Evolutionary conservation across 2,329 filamentous ascomycete genomes (phyloP), one percentile per base, ranked within the genome.

Genomic region (Cercospora canescens): DNA sequence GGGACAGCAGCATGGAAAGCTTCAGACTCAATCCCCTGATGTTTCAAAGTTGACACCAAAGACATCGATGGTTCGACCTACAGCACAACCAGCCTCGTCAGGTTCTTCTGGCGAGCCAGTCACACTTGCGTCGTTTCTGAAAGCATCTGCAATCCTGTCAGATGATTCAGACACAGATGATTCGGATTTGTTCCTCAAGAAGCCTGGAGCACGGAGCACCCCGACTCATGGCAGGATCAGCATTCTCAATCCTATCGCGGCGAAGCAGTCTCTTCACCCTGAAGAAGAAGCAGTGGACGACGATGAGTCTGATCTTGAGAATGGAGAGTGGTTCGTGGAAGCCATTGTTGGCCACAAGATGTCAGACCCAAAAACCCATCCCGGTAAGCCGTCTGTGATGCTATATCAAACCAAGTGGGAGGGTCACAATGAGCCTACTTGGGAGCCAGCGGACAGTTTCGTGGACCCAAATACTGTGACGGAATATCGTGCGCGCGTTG

Each of bases 361-460:
- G 54, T 74, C 72, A 2, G 75, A 77, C 57, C 74, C 75, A 4
- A 64, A 62, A 12, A 75, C 72, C 6, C 76, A 77, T 60, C 67
- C 71, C 16, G 74, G 74, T 3, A 71, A 68, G 26, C 63, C 71
- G 54, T 68, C 71, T 14, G 70, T 74, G 2, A 74, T 75, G 73
- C 66, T 77, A 1, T 77, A 76, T 60, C 70, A 73, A 26, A 75
- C 76, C 30, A 77, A 76, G 60, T 77, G 76, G 76, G 72, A 72
- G 60, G 75, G 76, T 3, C 75, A 62, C 34, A 65, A 71, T 3
- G 73, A 76, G 16, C 66, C 68, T 8, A 75, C 75, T 0, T 78
- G 76, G 76, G 76, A 78, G 67, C 76, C 76, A 1, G 65, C 61
- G 14, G 67, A 72, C 6, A 76, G 74, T 59, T 78, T 78, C 62